Percentiles rank a stretch among this genome's conserved stretches.
Evolutionary conservation across 768 basidiomycete species (phyloP).

Genomic region (Mycena leptocephala): DNA sequence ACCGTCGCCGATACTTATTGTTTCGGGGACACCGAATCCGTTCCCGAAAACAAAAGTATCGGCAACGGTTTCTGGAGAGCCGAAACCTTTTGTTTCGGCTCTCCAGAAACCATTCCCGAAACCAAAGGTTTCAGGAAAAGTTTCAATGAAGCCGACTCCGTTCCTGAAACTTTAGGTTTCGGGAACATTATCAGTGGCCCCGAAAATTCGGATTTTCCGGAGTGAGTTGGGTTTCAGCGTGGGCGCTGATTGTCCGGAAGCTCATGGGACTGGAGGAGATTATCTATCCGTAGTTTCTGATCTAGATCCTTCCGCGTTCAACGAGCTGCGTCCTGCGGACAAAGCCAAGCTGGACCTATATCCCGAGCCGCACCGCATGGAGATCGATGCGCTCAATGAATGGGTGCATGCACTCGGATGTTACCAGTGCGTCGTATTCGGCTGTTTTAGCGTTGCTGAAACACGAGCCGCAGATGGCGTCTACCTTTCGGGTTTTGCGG

Average conservation of each 20-base stretch:
- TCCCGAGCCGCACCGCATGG: slow-evolving; percentile 59
- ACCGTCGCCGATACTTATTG: too few species aligned
- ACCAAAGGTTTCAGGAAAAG: too few species aligned
- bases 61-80: too few species aligned
- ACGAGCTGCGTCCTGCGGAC: slow-evolving; percentile 76
- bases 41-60: too few species aligned
- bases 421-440: slow-evolving; percentile 77
- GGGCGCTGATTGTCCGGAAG: slow-evolving; percentile 93
- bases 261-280: slow-evolving; percentile 93
- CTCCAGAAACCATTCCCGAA: too few species aligned
- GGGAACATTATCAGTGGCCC: too few species aligned
- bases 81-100: too few species aligned
- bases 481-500: slow-evolving; percentile 92
- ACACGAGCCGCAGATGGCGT: slow-evolving; percentile 75
- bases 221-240: slow-evolving; percentile 80
- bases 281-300: slow-evolving; percentile 84
- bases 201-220: too few species aligned
- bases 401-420: slow-evolving; percentile 90
- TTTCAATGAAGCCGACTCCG: too few species aligned
- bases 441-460: background rate
- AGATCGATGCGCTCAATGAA: slow-evolving; percentile 89
- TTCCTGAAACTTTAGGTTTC: too few species aligned
- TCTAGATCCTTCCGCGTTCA: slow-evolving; percentile 77
- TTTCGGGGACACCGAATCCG: too few species aligned
- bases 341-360: slow-evolving; percentile 55